Base-by-base conservation (phyloP, 164 flowering plant species). In the Macadamia tetraphylla region DNA sequence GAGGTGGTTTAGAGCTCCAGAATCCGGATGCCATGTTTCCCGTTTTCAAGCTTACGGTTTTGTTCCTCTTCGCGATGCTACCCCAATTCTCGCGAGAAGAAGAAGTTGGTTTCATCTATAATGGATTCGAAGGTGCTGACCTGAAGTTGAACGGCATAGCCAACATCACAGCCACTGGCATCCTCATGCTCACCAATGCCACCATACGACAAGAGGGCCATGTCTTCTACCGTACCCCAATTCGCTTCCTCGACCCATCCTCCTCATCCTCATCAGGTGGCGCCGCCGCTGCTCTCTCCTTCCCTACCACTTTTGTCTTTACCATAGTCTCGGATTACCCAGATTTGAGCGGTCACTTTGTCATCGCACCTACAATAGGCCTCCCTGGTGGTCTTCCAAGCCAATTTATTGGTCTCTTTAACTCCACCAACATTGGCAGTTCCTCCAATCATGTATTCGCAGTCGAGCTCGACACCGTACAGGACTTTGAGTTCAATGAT, bases 281-380 rank as follows among this genome's bases (percentile, higher is more conserved):
- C 13, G 72, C 23, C 40, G 3, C 40, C 40, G 40, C 40, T 35
- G 3, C 66, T 53, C 42, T 29, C 64, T 78, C 84, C 53, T 81
- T 81, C 69, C 78, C 84, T 31, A 74, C 84, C 8, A 66, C 69
- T 30, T 77, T 80, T 35, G 73, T 75, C 40, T 77, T 80, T 53
- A 75, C 75, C 14, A 70, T 80, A 0, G 58, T 63, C 58, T n/a
- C 65, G 14, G 58, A 62, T 0, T 2, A 57, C 58, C 40, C 9
- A 9, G 9, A 17, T 3, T 60, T 1, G 40, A 85, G 60, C 3
- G 77, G 75, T 62, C 73, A 71, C 10, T 72, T 78, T 29, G 73
- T 72, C 14, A 30, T 75, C 15, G 43, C 81, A 1, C 76, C 78
- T 1, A 56, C 69, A 0, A 46, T 6, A n/a, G 67, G 59, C 17